These are phyloP conservation scores for Termitomyces sp. DNA, from an alignment of 768 basidiomycete genomes.

Conservation along the genomic window DNA sequence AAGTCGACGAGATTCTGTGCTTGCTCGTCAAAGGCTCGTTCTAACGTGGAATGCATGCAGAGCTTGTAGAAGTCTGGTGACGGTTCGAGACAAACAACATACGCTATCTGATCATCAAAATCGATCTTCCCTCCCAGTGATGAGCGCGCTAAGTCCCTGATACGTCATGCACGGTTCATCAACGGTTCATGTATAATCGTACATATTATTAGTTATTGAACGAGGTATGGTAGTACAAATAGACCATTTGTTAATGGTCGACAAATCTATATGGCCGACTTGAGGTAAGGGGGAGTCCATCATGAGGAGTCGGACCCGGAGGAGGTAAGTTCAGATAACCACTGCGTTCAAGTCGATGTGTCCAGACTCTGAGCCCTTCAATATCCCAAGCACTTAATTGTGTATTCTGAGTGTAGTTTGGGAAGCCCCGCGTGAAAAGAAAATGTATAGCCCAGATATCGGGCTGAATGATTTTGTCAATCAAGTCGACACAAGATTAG, in stretches of 20 bases:
- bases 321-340: background rate
- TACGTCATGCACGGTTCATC: too few relatives aligned
- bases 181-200: background rate
- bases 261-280: background rate
- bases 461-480: background rate
- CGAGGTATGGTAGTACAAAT: too few relatives aligned
- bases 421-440: background rate
- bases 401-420: background rate
- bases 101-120: too few relatives aligned
- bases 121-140: too few relatives aligned
- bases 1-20: background rate
- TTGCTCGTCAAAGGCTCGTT: background rate
- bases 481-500: too few relatives aligned
- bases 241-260: background rate
- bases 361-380: background rate
- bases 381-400: background rate
- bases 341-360: background rate
- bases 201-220: background rate
- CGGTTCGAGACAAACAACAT: too few relatives aligned
- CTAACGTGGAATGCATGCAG: background rate
- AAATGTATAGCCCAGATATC: constrained; percentile 1
- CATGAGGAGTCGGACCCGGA: background rate
- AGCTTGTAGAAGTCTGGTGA: background rate
- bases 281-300: background rate
- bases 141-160: too few relatives aligned